phyloP scores from a whole-genome alignment of 306 rosid species.

The Clitoria ternatea region DNA sequence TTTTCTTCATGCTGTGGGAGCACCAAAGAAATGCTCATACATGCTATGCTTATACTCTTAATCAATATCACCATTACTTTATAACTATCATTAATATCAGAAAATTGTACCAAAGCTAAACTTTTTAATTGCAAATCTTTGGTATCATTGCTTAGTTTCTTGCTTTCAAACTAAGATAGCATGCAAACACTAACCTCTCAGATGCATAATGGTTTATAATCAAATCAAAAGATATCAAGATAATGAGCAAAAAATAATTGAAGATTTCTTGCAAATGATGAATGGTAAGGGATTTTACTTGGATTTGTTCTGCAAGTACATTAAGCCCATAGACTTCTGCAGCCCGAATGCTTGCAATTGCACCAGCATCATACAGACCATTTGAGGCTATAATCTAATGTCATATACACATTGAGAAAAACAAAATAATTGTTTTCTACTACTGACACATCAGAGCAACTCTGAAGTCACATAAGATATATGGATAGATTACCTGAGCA shows the following conservation, averaged over 20 bases:
- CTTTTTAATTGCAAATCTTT: background rate
- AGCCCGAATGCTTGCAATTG: conserved; percentile 56
- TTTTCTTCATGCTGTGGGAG: background rate
- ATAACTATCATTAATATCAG: background rate
- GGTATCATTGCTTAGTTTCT: background rate
- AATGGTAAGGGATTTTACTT: conserved; percentile 31
- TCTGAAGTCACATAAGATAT: background rate
- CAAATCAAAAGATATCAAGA: conserved; percentile 15
- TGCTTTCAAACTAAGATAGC: background rate
- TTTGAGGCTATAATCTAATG: conserved; percentile 45
- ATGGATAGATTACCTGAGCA: conserved; percentile 48
- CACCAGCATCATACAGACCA: conserved; percentile 47
- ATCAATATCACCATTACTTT: background rate
- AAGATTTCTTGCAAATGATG: conserved; percentile 1
- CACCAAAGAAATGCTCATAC: background rate
- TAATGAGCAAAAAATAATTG: conserved; percentile 1
- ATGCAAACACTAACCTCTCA: background rate
- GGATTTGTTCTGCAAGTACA: conserved; percentile 56
- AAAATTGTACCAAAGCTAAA: background rate
- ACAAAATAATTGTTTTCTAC: background rate
- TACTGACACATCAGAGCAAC: background rate
- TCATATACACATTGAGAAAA: background rate
- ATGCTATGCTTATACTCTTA: background rate
- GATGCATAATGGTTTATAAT: background rate
- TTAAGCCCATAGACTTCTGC: conserved; percentile 58